Evolutionary conservation across 805 yeast genomes (phyloP).

Genomic region (Suhomyces sp.): DNA sequence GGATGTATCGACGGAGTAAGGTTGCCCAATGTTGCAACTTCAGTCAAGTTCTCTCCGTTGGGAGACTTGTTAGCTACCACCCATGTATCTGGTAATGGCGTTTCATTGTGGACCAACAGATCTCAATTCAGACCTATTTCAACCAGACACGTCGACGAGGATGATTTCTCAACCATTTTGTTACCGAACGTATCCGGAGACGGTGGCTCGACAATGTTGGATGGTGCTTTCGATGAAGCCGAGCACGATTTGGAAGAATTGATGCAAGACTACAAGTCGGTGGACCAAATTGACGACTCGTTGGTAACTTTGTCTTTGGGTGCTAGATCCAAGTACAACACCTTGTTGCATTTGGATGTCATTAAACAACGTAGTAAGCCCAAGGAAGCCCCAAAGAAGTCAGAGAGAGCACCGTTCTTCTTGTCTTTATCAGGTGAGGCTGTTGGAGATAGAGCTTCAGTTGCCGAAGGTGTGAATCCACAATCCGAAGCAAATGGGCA

Average conservation of each 20-base stretch:
- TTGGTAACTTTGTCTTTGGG: slow-evolving; percentile 73
- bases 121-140: slow-evolving; percentile 79
- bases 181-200: slow-evolving; percentile 80
- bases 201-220: slow-evolving; percentile 66
- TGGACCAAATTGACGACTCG: slow-evolving; percentile 58
- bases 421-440: slow-evolving; percentile 60
- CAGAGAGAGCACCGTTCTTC: slow-evolving; percentile 80
- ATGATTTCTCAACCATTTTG: slow-evolving; percentile 59
- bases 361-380: slow-evolving; percentile 89
- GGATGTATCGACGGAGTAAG: slow-evolving; percentile 91
- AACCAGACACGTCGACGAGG: slow-evolving; percentile 71
- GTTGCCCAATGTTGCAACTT: slow-evolving; percentile 76
- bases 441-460: slow-evolving; percentile 69
- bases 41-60: slow-evolving; percentile 74
- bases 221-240: slow-evolving; percentile 66
- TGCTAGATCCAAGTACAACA: slow-evolving; percentile 75
- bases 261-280: slow-evolving; percentile 44
- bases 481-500: slow-evolving; percentile 5
- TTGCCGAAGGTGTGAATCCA: slow-evolving; percentile 38
- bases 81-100: slow-evolving; percentile 87
- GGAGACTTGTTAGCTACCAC: slow-evolving; percentile 92
- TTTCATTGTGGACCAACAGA: slow-evolving; percentile 87
- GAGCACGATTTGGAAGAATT: slow-evolving; percentile 29
- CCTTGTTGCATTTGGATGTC: slow-evolving; percentile 75
- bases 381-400: slow-evolving; percentile 79